phyloP scores from a whole-genome alignment of 345 rosid species.

The Mallotus nudiflorus region DNA sequence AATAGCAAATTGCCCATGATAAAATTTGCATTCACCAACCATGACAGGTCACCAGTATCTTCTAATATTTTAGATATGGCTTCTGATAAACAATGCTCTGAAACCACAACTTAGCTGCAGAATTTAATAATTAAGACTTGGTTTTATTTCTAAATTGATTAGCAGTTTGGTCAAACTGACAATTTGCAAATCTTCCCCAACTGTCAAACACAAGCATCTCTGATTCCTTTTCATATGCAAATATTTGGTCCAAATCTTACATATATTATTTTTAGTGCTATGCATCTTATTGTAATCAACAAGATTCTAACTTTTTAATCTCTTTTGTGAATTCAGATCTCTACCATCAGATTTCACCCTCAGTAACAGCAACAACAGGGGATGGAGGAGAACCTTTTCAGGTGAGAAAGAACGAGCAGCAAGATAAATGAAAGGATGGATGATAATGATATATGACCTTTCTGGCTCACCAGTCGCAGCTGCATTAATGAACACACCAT shows the following conservation, averaged over 20 bases:
- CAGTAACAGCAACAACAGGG: constrained; percentile 39
- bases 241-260: constrained; percentile 6
- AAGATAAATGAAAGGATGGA: constrained; percentile 89
- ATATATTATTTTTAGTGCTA: too few relatives aligned
- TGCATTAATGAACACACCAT: constrained; percentile 95
- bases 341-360: constrained; percentile 52
- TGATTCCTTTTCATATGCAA: constrained; percentile 49
- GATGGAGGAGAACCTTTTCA: constrained; percentile 71
- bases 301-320: background rate
- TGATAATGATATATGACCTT: constrained; percentile 82
- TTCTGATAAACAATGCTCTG: background rate
- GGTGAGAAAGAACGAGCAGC: constrained; percentile 59
- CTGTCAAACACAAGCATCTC: constrained; percentile 35
- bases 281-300: too few relatives aligned
- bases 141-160: background rate
- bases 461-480: constrained; percentile 95
- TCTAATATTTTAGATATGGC: background rate
- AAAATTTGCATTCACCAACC: constrained; percentile 2
- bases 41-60: constrained; percentile 12
- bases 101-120: background rate
- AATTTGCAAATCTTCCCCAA: constrained; percentile 24
- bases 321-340: constrained; percentile 40
- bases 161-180: constrained; percentile 32
- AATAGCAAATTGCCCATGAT: background rate
- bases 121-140: background rate